Percentiles rank a stretch among this genome's conserved stretches.
Evolutionary conservation across 176 grass and related monocot species (phyloP).

Genomic region (Musa schizocarpa): DNA sequence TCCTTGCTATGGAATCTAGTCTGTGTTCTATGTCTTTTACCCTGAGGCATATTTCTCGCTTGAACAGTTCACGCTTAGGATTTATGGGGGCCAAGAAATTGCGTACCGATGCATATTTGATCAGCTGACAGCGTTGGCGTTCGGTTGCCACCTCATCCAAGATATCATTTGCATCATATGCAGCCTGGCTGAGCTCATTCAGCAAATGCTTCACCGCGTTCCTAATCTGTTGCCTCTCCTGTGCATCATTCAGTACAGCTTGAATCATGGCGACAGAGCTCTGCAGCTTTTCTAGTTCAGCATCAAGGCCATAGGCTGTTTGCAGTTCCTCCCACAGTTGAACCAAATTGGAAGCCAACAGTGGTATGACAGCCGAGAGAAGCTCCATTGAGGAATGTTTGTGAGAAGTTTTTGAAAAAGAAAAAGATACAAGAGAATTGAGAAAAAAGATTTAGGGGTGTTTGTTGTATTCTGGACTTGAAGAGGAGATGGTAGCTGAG

Average conservation of each 20-base stretch:
- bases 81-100: neutral
- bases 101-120: neutral
- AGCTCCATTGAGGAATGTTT: neutral
- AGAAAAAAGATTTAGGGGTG: neutral
- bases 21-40: neutral
- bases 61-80: neutral
- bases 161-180: neutral
- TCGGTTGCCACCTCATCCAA: conserved; percentile 1
- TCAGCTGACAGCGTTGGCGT: neutral
- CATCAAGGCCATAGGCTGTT: neutral
- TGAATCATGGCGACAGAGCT: neutral
- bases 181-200: neutral
- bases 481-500: neutral
- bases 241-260: neutral
- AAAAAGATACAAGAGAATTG: neutral
- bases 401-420: neutral
- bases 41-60: neutral
- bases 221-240: neutral
- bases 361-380: neutral
- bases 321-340: neutral
- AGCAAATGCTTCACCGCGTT: neutral
- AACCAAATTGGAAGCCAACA: neutral
- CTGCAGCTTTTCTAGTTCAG: neutral
- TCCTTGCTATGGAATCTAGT: neutral
- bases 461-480: neutral